Evolutionary conservation across 305 asterid genomes (phyloP), one percentile per base, ranked within the genome.

Genomic region (Euphrasia arctica): DNA sequence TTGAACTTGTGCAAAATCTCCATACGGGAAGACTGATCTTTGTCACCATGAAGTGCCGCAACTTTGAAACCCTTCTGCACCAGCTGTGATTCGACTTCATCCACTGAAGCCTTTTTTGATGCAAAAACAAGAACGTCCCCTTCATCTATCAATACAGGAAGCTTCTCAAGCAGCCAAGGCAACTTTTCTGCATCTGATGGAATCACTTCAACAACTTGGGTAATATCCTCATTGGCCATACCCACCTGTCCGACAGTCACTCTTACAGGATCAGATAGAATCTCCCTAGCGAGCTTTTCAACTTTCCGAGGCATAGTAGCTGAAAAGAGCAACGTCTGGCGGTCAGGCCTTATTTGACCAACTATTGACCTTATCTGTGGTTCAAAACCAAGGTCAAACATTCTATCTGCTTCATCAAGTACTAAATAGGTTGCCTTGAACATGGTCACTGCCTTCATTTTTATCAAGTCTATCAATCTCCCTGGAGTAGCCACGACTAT

Each of bases 381-480:
- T 79, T 92, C 98, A 70, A 92, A 92, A 47, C 98, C 98, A 64
- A 92, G 98, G 86, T 92, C 98, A 78, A 92, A 92, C 98, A 92
- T 92, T 67, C 97, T 72, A 82, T 92, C 98, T 51, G 98, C 98
- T 75, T 92, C 98, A 69, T 92, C 98, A 70, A 92, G 98, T 52
- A 90, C 98, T 76, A 92, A 80, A 69, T 87, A 92, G 50, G 98
- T 83, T 52, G 97, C 77, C 75, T 96, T 86, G 64, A 60, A 60
- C 98, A 92, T 87, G 60, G 86, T 84, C 72, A 85, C 61, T 29
- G 97, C 98, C 83, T 92, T 92, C 96, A 87, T 87, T 81, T 88
- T 90, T 28, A 92, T 80, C 98, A 92, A 78, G 76, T 92, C 97
- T 78, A 92, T 92, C 81, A 92, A 70, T 80, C 98, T 84, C 65